Conservation (phyloP, 2,329 filamentous ascomycete species). For the Fusarium sacchari region DNA sequence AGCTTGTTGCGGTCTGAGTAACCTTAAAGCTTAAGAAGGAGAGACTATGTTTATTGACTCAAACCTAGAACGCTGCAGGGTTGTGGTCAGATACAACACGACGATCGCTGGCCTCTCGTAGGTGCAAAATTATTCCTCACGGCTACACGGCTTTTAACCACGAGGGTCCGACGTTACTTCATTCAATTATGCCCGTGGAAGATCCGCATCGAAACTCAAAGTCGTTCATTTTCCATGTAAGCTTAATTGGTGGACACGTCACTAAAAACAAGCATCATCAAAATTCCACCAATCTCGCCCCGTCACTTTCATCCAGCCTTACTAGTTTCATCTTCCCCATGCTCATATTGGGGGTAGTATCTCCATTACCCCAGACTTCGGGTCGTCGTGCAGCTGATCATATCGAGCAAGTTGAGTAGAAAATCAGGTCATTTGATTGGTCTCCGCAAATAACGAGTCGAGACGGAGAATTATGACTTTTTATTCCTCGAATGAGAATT, state of each 20-base stretch:
- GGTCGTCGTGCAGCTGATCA: constrained; percentile 11
- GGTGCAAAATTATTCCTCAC: constrained; percentile 10
- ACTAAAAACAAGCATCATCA: not conserved
- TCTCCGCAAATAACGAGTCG: not conserved
- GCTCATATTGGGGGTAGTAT: not conserved
- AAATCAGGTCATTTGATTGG: constrained; percentile 1
- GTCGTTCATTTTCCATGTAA: not conserved
- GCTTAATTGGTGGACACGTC: constrained; percentile 30
- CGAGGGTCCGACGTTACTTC: not conserved
- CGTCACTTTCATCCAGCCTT: not conserved
- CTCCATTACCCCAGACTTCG: constrained; percentile 28
- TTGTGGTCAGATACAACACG: not conserved
- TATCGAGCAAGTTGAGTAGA: not conserved
- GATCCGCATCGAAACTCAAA: not conserved
- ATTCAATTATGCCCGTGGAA: not conserved
- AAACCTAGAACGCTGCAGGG: not conserved
- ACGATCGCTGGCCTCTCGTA: not conserved
- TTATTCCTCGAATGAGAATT: constrained; percentile 34
- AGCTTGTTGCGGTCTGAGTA: not conserved
- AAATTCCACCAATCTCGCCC: constrained; percentile 23
- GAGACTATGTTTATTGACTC: not conserved
- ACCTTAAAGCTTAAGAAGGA: not conserved
- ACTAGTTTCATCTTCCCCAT: not conserved
- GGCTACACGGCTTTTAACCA: not conserved
- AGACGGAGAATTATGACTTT: constrained; percentile 20